These are phyloP conservation scores for Coniochaeta sp. DNA, from an alignment of 2,329 filamentous ascomycete genomes.

Conservation along the genomic window DNA sequence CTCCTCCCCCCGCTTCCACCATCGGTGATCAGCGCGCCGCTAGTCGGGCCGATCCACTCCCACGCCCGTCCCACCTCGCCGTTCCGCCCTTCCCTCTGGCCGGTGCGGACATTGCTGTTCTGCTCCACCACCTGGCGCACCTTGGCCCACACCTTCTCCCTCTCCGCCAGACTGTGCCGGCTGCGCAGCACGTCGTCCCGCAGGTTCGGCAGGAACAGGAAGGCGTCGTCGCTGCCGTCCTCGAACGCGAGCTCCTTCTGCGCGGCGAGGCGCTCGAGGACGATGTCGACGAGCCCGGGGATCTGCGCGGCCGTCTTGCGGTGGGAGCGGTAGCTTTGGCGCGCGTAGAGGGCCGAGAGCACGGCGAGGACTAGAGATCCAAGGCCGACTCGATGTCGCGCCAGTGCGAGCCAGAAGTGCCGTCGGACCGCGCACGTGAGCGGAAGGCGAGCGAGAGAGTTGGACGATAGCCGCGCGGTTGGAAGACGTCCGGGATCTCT, in stretches of 20 bases:
- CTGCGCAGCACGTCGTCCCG: conserved; percentile 83
- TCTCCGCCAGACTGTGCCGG: conserved; percentile 67
- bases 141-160: conserved; percentile 76
- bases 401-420: conserved; percentile 72
- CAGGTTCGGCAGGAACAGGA: conserved; percentile 81
- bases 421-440: conserved; percentile 74
- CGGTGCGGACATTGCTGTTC: conserved; percentile 83
- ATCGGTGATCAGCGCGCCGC: conserved; percentile 28
- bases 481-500: conserved; percentile 54
- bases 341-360: conserved; percentile 53
- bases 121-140: conserved; percentile 82
- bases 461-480: conserved; percentile 65
- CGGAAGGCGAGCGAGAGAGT: conserved; percentile 86
- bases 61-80: conserved; percentile 61
- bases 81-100: conserved; percentile 60
- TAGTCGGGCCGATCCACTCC: conserved; percentile 61
- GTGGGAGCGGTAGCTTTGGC: conserved; percentile 54
- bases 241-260: conserved; percentile 77
- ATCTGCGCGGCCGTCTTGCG: conserved; percentile 63
- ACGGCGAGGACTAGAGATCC: conserved; percentile 50
- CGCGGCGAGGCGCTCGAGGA: conserved; percentile 71
- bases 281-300: conserved; percentile 77
- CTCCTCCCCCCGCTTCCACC: conserved; percentile 30
- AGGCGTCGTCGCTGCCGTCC: conserved; percentile 68
- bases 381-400: conserved; percentile 83